Evolutionary conservation across 306 rosid genomes (phyloP), one percentile per base, ranked within the genome.

Genomic region (Heteromeles arbutifolia): DNA sequence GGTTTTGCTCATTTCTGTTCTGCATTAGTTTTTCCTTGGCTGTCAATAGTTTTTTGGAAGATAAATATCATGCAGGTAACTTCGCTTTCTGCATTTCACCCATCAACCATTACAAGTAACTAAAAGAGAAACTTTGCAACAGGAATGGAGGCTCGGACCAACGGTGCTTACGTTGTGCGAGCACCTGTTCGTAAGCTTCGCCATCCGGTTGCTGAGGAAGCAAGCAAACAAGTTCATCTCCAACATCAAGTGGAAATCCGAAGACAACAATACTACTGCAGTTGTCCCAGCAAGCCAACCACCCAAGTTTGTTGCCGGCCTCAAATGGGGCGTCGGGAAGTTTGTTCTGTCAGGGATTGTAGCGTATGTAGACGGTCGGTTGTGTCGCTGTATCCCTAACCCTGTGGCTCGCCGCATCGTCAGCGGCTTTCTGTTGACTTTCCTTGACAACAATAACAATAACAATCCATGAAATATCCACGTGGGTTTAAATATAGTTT

Each of bases 101-200:
- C 29, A 10, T 58, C 39, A 69, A 11, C 67, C 41, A 58, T 58
- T 43, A 65, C 3, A 79, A 74, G 75, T 18, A 37, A 79, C 75
- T 26, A 8, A 10, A 10, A 5, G 66, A 70, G 62, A 67, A 70
- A 63, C 37, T 58, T 77, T 68, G 61, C 52, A 70, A 61, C 97
- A 95, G 97, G 97, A 85, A 81, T 92, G 97, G 96, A 85, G 79
- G 79, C 83, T 95, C 28, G 97, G 93, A 65, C 97, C 97, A 31
- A 90, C 97, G 24, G 73, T 92, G 73, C 67, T 86, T 80, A 95
- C 97, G 29, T 78, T 95, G 81, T 83, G 90, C 70, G 97, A 95
- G 74, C 99, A 95, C 80, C 91, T 95, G 11, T 85, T 92, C 8
- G 99, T 95, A 73, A 90, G 99, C 87, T 95, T 92, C 39, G 90